Conservation (phyloP, 345 rosid genomes). For the Adansonia digitata region DNA sequence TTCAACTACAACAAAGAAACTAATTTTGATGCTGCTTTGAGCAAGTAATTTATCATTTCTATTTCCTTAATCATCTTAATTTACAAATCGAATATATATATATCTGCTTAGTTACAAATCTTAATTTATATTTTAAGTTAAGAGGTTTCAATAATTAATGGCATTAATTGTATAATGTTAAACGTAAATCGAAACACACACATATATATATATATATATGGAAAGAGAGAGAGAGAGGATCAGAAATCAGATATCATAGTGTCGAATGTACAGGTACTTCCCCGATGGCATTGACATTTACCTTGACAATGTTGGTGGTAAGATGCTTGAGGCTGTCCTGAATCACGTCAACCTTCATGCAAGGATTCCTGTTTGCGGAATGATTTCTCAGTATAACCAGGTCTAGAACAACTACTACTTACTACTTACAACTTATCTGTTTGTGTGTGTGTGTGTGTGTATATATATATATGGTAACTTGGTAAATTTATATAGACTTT, state of each 20-base stretch:
- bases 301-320: slow-evolving; percentile 51
- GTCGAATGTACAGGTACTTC: slow-evolving; percentile 12
- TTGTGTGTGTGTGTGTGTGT: too few relatives aligned
- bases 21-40: slow-evolving; percentile 37
- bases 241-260: too few relatives aligned
- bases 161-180: too few relatives aligned
- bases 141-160: too few relatives aligned
- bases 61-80: not conserved
- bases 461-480: too few relatives aligned
- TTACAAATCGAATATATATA: not conserved
- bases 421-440: too few relatives aligned
- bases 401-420: slow-evolving; percentile 6
- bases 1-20: slow-evolving; percentile 46
- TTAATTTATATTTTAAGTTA: too few relatives aligned
- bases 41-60: slow-evolving; percentile 25
- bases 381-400: slow-evolving; percentile 52
- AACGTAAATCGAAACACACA: not conserved
- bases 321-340: slow-evolving; percentile 49
- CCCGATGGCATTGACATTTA: slow-evolving; percentile 45
- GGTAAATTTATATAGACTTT: too few relatives aligned
- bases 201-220: too few relatives aligned
- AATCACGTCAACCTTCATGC: slow-evolving; percentile 40
- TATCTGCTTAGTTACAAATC: not conserved
- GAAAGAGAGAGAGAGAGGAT: too few relatives aligned
- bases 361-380: slow-evolving; percentile 35